Conservation (phyloP, 192 early-diverging fungal species). For the Bifiguratus adelaidae region DNA sequence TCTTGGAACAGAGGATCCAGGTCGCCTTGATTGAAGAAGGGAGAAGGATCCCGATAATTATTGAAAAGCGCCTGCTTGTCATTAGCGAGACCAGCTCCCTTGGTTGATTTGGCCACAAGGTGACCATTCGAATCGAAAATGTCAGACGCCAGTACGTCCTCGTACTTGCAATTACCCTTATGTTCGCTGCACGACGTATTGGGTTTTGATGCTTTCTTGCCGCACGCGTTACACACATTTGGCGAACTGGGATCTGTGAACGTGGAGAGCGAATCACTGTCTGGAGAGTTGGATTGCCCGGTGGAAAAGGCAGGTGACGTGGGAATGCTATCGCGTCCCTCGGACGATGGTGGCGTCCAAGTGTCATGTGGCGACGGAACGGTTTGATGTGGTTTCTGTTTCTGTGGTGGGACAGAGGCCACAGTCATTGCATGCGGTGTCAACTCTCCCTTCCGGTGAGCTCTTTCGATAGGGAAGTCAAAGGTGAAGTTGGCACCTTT, state of each 20-base stretch:
- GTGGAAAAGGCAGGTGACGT: not conserved
- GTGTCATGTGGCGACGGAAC: not conserved
- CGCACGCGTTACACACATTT: no score
- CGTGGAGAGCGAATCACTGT: no score
- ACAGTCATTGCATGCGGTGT: no score
- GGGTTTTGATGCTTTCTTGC: no score
- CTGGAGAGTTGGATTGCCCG: no score
- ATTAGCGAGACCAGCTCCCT: conserved; percentile 1
- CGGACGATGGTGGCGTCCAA: conserved; percentile 15
- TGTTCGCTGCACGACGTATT: no score
- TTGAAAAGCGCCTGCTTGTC: conserved; percentile 13
- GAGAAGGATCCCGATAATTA: conserved; percentile 18
- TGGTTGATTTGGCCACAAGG: no score
- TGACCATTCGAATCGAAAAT: no score
- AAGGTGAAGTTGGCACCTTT: conserved; percentile 39
- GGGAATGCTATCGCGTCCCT: conserved; percentile 4
- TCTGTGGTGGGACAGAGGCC: no score
- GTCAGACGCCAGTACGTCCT: no score
- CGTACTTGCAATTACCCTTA: no score
- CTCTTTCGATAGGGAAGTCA: conserved; percentile 31
- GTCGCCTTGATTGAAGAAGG: not conserved
- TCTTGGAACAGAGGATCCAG: conserved; percentile 6
- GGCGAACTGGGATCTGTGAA: no score
- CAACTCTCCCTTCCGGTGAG: not conserved
- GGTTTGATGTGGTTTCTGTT: not conserved